Conservation (phyloP, 1,284 basidiomycete species). For the Trichosporon inkin region DNA sequence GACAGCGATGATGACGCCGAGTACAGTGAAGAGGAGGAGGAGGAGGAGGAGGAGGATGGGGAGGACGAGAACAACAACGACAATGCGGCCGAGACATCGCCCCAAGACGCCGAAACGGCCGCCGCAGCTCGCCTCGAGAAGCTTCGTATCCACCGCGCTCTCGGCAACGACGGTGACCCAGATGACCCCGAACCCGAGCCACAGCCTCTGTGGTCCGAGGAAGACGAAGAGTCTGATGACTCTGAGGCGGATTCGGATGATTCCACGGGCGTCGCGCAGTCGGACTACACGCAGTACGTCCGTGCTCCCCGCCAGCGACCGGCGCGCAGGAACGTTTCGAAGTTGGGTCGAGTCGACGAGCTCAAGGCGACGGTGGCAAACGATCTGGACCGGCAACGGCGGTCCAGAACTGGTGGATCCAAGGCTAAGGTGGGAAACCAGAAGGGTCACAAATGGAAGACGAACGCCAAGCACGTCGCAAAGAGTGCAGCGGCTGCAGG, state of each 20-base stretch:
- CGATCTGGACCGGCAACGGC: constrained; percentile 63
- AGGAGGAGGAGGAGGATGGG: constrained; percentile 38
- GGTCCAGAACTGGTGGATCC: constrained; percentile 49
- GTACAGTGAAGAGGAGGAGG: constrained; percentile 42
- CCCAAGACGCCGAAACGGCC: constrained; percentile 28
- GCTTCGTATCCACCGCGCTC: constrained; percentile 39
- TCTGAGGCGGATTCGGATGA: constrained; percentile 28
- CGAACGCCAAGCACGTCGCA: constrained; percentile 7
- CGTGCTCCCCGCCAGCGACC: constrained; percentile 20
- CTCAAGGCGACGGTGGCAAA: constrained; percentile 59
- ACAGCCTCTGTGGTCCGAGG: constrained; percentile 11
- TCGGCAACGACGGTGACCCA: constrained; percentile 38
- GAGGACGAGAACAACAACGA: constrained; percentile 46
- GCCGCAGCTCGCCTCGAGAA: constrained; percentile 35
- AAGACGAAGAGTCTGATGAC: constrained; percentile 22
- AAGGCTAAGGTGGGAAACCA: constrained; percentile 5
- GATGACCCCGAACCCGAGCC: constrained; percentile 16
- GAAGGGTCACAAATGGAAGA: constrained; percentile 7
- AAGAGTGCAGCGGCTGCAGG: constrained; percentile 4
- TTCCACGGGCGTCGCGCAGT: constrained; percentile 25
- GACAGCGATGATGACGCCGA: constrained; percentile 44
- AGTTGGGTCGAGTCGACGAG: constrained; percentile 32
- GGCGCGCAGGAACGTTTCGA: constrained; percentile 12
- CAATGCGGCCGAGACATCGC: constrained; percentile 44
- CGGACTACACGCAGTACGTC: constrained; percentile 43